Evolutionary conservation across 108 stramenopile species (phyloP), one percentile per base, ranked within the genome.

Genomic region (Cyclotella cryptica): DNA sequence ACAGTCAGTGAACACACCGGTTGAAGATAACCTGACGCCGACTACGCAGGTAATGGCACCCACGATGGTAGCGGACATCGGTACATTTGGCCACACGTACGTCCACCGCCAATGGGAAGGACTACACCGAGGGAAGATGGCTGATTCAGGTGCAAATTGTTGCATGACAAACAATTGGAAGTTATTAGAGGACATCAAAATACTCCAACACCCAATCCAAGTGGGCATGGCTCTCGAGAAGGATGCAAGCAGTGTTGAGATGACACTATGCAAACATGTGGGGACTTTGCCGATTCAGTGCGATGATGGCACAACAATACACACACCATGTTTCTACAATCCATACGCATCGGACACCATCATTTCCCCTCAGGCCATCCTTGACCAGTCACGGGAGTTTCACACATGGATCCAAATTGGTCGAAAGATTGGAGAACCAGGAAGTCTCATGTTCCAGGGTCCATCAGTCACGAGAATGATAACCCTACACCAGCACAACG

Each of bases 121-220:
- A 35, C 2, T 35, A 6, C 1, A 24, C 1, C 6, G 24, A 22
- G 55, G 22, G 11, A 26, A 55, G 24, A 12, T 55, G 22, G 55
- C 55, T 24, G 55, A 55, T 24, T 55, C 24, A 1, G 55, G 55
- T 4, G 55, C 55, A 18, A 53, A 53, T 53, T 53, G 52, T 19
- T 53, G 52, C 52, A 53, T 53, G 52, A 53, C 52, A 14, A 19
- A 14, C 6, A n/a, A n/a, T n/a, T n/a, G n/a, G n/a, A n/a, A n/a
- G n/a, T n/a, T n/a, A n/a, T n/a, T n/a, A n/a, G n/a, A n/a, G 19
- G 19, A 53, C 18, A n/a, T 53, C 14, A 12, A 6, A 7, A 7
- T 6, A 53, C 52, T 53, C 52, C 15, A 53, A 19, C 7, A 12
- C 7, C 52, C 52, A 53, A 53, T 53, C 10, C 7, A 7, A 7